Evolutionary conservation across 2,329 filamentous ascomycete species (phyloP).

Genomic region (Penicillium sp.): DNA sequence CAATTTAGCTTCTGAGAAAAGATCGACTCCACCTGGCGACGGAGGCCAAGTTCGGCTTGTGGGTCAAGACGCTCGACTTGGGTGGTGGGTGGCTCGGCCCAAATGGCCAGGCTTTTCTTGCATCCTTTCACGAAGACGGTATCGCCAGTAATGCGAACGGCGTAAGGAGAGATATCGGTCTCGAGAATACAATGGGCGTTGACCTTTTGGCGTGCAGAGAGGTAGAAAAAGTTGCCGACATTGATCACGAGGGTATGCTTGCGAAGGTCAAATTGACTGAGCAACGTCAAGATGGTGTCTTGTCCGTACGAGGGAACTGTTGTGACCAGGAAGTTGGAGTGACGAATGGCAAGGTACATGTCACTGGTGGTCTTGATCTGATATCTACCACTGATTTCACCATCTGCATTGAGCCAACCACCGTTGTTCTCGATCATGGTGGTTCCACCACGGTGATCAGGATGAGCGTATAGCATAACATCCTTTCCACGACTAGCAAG

Average conservation of each 20-base stretch:
- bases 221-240: constrained; percentile 24
- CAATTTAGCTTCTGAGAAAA: constrained; percentile 17
- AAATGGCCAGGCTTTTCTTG: constrained; percentile 19
- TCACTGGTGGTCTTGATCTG: constrained; percentile 21
- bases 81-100: constrained; percentile 13
- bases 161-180: constrained; percentile 20
- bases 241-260: constrained; percentile 21
- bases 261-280: constrained; percentile 15
- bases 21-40: constrained; percentile 13
- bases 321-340: constrained; percentile 13
- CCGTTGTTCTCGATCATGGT: constrained; percentile 19
- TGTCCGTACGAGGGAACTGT: constrained; percentile 17
- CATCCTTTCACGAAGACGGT: constrained; percentile 17
- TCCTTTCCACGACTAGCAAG: constrained; percentile 16
- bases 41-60: constrained; percentile 10
- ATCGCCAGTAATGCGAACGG: constrained; percentile 10
- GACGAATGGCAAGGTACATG: constrained; percentile 14
- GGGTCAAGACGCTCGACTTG: constrained; percentile 11
- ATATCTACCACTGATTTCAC: constrained; percentile 13
- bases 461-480: constrained; percentile 21
- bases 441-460: constrained; percentile 19
- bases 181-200: constrained; percentile 18
- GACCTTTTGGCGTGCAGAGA: constrained; percentile 19
- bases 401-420: constrained; percentile 15
- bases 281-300: constrained; percentile 9